Base-by-base conservation (phyloP, 2,329 filamentous ascomycete genomes). In the Phialophora expanda region DNA sequence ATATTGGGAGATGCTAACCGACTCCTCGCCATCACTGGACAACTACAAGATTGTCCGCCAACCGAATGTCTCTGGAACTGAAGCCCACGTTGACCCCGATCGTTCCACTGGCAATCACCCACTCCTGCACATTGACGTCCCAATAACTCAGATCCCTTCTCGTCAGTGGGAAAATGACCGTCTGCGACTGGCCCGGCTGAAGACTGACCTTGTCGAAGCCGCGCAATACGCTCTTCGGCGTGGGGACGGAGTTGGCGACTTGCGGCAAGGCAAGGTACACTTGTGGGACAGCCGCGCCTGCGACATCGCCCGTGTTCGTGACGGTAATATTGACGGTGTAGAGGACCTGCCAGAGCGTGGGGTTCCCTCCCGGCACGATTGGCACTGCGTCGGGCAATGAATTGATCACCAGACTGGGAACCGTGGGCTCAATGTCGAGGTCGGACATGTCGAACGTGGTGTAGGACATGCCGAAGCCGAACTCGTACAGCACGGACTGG, bases 381-480 rank as follows among this genome's bases (percentile, higher is more conserved):
- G 89, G 82, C 64, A 84, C 79, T 17, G 63, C 54, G 22, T 62
- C 60, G n/a, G 67, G 67, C 66, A 73, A 32, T 20, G 54, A 79
- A 76, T n/a, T 80, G 83, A 12, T 85, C 17, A n/a, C 38, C 81
- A 77, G 90, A 9, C 41, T 51, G 87, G 0, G 88, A 77, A 2
- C 79, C 79, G 61, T 84, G 82, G 68, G 89, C 84, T 80, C 72
- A 38, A 92, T 79, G 32, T 82, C 76, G 38, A 95, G 78, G 75
- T 90, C 82, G n/a, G 89, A 87, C 80, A 92, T 92, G 61, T 85
- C 77, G 74, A 96, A 94, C 2, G 84, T 91, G 0, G 91, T 92
- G 83, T 95, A 96, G 3, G 87, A 90, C 12, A 96, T 81, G 63
- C 92, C 92, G 73, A 85, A 90, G 7, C 92, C 92, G 72, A 95